Percentiles rank a stretch among this genome's conserved stretches.
Evolutionary conservation across 2,329 filamentous ascomycete genomes (phyloP).

Genomic region (Neonectria punicea): DNA sequence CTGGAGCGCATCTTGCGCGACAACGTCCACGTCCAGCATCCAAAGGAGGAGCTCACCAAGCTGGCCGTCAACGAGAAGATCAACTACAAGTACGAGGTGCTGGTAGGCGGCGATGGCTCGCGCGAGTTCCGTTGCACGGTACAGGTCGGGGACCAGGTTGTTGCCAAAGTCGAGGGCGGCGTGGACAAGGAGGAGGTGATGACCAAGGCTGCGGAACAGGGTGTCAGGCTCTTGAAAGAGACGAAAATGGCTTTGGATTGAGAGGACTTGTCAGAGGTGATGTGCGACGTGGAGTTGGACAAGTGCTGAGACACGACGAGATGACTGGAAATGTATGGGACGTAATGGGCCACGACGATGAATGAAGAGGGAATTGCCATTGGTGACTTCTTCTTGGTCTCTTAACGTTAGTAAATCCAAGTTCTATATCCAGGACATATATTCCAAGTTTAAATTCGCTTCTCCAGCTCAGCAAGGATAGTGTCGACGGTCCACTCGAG

Average conservation of each 20-base stretch:
- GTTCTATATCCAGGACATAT: not conserved
- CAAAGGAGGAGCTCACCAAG: constrained; percentile 75
- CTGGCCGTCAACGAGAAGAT: constrained; percentile 64
- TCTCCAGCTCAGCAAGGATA: constrained; percentile 62
- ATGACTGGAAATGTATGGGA: not conserved
- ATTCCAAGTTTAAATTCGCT: constrained; percentile 26
- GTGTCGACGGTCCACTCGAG: constrained; percentile 76
- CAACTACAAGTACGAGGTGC: constrained; percentile 58
- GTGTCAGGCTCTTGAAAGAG: constrained; percentile 51
- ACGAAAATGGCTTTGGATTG: constrained; percentile 26
- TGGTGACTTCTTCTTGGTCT: not conserved
- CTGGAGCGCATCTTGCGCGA: constrained; percentile 70
- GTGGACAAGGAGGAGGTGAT: constrained; percentile 62
- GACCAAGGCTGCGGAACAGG: constrained; percentile 65
- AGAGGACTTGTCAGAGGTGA: not conserved
- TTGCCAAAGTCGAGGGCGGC: constrained; percentile 59
- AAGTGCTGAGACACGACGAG: not conserved
- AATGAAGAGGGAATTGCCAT: not conserved
- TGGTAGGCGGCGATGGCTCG: constrained; percentile 32
- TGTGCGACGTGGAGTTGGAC: too few relatives aligned
- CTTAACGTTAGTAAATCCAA: not conserved
- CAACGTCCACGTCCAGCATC: constrained; percentile 67
- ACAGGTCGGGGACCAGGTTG: constrained; percentile 56
- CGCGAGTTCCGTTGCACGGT: constrained; percentile 58
- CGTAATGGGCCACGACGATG: not conserved